phyloP scores from a whole-genome alignment of 2,329 filamentous ascomycete species.

The Pyrenochaeta sp. region DNA sequence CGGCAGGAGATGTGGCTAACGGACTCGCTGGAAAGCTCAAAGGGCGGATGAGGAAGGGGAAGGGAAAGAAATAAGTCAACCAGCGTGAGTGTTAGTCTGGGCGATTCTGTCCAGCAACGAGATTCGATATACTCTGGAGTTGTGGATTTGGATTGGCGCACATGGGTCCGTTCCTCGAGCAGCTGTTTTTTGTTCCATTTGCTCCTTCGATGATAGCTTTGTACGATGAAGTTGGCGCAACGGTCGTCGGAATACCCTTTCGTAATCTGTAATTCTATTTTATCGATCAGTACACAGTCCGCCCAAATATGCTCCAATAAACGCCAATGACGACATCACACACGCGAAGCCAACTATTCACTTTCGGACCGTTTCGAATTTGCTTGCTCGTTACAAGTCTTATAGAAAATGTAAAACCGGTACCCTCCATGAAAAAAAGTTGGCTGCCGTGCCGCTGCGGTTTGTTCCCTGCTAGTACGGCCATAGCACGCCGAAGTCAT shows the following conservation, averaged over 20 bases:
- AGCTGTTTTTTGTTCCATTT: conserved; percentile 6
- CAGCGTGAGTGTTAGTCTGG: not conserved
- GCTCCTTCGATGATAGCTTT: conserved; percentile 4
- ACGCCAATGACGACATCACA: conserved; percentile 45
- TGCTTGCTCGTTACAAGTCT: conserved; percentile 51
- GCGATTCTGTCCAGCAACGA: too few relatives aligned
- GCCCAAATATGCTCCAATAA: conserved; percentile 30
- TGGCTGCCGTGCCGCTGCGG: conserved; percentile 44
- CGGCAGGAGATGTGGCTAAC: conserved; percentile 39
- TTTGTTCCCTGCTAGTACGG: conserved; percentile 49
- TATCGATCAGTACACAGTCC: conserved; percentile 37
- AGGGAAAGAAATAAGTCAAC: conserved; percentile 26
- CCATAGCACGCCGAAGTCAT: conserved; percentile 49
- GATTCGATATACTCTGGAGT: not conserved
- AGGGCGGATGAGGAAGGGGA: conserved; percentile 36
- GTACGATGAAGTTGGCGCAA: conserved; percentile 13
- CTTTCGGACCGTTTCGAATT: conserved; percentile 52
- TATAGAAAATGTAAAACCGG: conserved; percentile 50
- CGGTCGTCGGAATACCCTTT: conserved; percentile 23
- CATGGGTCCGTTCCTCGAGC: too few relatives aligned
- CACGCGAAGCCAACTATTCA: conserved; percentile 42
- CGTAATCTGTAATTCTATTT: conserved; percentile 37
- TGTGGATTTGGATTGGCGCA: conserved; percentile 1
- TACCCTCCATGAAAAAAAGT: conserved; percentile 49
- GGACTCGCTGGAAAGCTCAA: conserved; percentile 39